Conservation (phyloP, 495 filamentous ascomycete genomes). For the Umbilicaria muhlenbergii region DNA sequence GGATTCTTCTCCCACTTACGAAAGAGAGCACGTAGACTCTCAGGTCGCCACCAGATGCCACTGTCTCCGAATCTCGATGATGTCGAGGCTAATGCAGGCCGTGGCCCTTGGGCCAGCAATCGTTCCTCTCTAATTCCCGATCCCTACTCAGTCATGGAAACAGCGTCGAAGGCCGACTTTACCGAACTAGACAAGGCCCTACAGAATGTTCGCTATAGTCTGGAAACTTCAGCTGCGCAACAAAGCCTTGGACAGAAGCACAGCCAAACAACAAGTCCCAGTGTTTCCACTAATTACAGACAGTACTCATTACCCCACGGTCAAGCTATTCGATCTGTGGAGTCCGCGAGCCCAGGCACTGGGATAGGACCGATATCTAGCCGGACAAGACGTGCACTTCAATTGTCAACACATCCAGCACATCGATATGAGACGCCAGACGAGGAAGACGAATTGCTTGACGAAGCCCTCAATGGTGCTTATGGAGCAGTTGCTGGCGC, state of each 20-base stretch:
- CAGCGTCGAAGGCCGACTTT: conserved; percentile 40
- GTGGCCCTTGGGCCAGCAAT: conserved; percentile 72
- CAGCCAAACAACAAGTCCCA: conserved; percentile 17
- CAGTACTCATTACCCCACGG: conserved; percentile 14
- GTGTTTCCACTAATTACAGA: background rate
- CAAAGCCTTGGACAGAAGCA: conserved; percentile 37
- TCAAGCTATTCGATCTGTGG: conserved; percentile 36
- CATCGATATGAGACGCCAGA: conserved; percentile 87
- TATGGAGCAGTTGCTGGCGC: conserved; percentile 39
- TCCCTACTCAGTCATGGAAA: conserved; percentile 30
- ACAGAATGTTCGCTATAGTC: conserved; percentile 48
- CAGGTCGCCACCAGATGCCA: conserved; percentile 69
- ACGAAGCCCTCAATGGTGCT: conserved; percentile 57
- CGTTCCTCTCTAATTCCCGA: conserved; percentile 76
- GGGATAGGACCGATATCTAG: conserved; percentile 55
- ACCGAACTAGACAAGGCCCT: conserved; percentile 68
- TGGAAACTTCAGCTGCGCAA: conserved; percentile 37
- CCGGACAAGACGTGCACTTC: conserved; percentile 67
- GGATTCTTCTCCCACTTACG: conserved; percentile 96
- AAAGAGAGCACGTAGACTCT: conserved; percentile 84
- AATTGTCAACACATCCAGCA: conserved; percentile 52
- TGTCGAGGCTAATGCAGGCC: conserved; percentile 80
- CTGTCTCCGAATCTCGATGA: conserved; percentile 64
- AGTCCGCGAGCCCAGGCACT: conserved; percentile 37
- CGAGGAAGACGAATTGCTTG: conserved; percentile 89